These are phyloP conservation scores for Bipolaris victoriae DNA, from an alignment of 2,329 filamentous ascomycete genomes.

Conservation along the genomic window DNA sequence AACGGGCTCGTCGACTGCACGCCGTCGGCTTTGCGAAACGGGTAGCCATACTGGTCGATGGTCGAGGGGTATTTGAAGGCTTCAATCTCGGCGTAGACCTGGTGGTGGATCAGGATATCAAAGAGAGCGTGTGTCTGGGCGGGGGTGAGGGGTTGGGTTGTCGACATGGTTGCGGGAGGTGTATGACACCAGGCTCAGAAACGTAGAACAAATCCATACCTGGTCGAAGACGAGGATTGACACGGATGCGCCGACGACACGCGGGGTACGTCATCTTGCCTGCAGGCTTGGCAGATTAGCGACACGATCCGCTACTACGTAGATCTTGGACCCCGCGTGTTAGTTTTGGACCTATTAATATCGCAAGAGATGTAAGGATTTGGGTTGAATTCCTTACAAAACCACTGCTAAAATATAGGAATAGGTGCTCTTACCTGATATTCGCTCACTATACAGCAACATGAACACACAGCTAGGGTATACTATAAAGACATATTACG, in stretches of 20 bases:
- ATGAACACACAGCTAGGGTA: no score
- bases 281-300: constrained; percentile 12
- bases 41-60: constrained; percentile 72
- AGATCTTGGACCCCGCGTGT: not conserved
- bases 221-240: constrained; percentile 8
- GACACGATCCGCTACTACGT: not conserved
- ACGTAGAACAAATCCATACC: constrained; percentile 5
- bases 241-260: constrained; percentile 13
- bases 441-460: no score
- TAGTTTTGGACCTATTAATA: not conserved
- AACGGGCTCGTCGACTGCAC: constrained; percentile 65
- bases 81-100: constrained; percentile 70
- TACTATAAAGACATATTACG: no score
- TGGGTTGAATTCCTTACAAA: no score
- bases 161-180: constrained; percentile 21
- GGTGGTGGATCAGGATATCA: constrained; percentile 61
- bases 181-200: constrained; percentile 3
- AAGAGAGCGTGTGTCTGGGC: constrained; percentile 59
- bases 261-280: constrained; percentile 22
- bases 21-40: constrained; percentile 61
- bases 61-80: constrained; percentile 70
- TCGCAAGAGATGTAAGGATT: not conserved
- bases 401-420: no score
- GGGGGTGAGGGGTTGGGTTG: constrained; percentile 47
- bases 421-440: no score